Evolutionary conservation across 257 asterid species (phyloP).

Genomic region (Nicotiana sylvestris): DNA sequence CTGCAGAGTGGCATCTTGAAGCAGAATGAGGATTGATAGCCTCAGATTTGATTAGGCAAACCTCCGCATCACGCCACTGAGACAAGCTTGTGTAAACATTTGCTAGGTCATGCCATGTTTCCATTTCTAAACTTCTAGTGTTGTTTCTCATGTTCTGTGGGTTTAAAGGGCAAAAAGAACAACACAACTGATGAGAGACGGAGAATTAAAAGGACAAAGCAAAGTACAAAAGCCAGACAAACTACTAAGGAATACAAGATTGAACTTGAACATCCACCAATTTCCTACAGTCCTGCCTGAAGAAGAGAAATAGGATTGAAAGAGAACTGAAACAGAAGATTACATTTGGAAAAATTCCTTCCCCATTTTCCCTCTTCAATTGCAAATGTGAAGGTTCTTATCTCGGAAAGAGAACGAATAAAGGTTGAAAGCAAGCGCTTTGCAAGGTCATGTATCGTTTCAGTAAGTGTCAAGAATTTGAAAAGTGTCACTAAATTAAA

Average conservation of each 20-base stretch:
- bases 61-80: conserved; percentile 90
- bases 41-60: conserved; percentile 75
- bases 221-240: neutral
- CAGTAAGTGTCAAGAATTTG: neutral
- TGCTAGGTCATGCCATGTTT: conserved; percentile 93
- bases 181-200: neutral
- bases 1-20: conserved; percentile 71
- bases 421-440: neutral
- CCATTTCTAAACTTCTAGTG: conserved; percentile 57
- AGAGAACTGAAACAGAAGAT: neutral
- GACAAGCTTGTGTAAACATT: conserved; percentile 68
- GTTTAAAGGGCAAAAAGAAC: neutral
- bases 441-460: neutral
- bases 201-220: neutral
- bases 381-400: neutral
- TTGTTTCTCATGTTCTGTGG: conserved; percentile 44
- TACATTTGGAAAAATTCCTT: neutral
- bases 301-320: neutral
- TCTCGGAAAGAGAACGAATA: neutral
- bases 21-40: conserved; percentile 83
- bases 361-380: neutral
- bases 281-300: neutral
- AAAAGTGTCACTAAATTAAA: neutral
- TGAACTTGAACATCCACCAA: conserved; percentile 1
- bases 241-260: neutral